Conservation (phyloP, 345 rosid species). For the Mangifera indica region DNA sequence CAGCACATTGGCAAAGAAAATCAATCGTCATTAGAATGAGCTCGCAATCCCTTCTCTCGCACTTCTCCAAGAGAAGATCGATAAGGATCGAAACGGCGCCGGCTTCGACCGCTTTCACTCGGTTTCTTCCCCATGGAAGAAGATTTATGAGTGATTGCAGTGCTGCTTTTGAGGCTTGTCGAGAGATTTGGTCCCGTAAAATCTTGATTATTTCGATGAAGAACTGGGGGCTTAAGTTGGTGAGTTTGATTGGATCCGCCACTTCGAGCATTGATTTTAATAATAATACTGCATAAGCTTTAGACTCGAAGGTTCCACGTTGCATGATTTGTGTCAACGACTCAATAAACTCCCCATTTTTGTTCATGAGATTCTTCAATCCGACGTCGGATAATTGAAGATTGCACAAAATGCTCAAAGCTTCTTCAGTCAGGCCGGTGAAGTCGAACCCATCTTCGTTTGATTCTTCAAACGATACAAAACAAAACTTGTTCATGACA, state of each 20-base stretch:
- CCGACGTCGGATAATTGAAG: slow-evolving; percentile 62
- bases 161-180: slow-evolving; percentile 59
- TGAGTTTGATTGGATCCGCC: slow-evolving; percentile 57
- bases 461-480: not conserved
- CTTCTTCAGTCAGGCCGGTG: slow-evolving; percentile 45
- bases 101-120: slow-evolving; percentile 61
- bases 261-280: slow-evolving; percentile 44
- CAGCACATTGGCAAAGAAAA: slow-evolving; percentile 60
- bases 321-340: slow-evolving; percentile 56
- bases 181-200: slow-evolving; percentile 52
- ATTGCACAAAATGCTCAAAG: slow-evolving; percentile 53
- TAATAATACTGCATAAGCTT: slow-evolving; percentile 46
- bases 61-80: slow-evolving; percentile 65
- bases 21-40: slow-evolving; percentile 53
- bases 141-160: slow-evolving; percentile 44
- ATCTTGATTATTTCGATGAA: slow-evolving; percentile 52
- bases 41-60: slow-evolving; percentile 50
- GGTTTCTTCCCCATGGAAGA: slow-evolving; percentile 73
- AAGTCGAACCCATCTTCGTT: slow-evolving; percentile 26
- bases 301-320: slow-evolving; percentile 41
- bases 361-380: slow-evolving; percentile 49
- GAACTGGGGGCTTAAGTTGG: slow-evolving; percentile 31
- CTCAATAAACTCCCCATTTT: slow-evolving; percentile 43
- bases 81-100: slow-evolving; percentile 49
- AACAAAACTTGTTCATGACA: slow-evolving; percentile 17